Evolutionary conservation across 495 filamentous ascomycete species (phyloP).

Genomic region (Neurospora sp.): DNA sequence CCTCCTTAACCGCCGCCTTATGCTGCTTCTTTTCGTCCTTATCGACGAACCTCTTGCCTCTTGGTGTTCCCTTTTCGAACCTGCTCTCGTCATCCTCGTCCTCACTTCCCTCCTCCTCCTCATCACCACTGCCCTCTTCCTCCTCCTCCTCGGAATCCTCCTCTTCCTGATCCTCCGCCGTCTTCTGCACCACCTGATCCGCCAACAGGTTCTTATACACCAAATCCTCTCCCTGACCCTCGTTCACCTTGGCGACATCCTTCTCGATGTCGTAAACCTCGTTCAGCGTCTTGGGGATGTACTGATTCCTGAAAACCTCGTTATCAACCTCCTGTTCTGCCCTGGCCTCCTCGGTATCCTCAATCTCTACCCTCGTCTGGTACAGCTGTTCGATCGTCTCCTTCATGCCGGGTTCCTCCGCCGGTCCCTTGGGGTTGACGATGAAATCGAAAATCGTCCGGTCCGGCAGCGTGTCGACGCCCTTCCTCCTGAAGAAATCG

Average conservation of each 20-base stretch:
- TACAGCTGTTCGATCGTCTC: slow-evolving; percentile 40
- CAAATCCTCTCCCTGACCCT: slow-evolving; percentile 60
- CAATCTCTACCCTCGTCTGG: slow-evolving; percentile 17
- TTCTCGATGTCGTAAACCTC: slow-evolving; percentile 94
- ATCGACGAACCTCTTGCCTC: slow-evolving; percentile 84
- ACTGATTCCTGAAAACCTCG: slow-evolving; percentile 89
- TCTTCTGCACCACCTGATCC: slow-evolving; percentile 44
- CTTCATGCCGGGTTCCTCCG: slow-evolving; percentile 35
- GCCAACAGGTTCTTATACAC: slow-evolving; percentile 77
- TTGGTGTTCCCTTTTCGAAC: slow-evolving; percentile 58
- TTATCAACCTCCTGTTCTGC: slow-evolving; percentile 59
- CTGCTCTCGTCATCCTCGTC: slow-evolving; percentile 32
- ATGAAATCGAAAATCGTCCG: slow-evolving; percentile 72
- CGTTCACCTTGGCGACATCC: slow-evolving; percentile 65
- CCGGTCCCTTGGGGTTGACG: slow-evolving; percentile 43
- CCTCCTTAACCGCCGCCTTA: slow-evolving; percentile 87
- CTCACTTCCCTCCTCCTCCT: slow-evolving; percentile 9
- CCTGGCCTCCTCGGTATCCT: slow-evolving; percentile 35
- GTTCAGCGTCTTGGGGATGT: slow-evolving; percentile 86
- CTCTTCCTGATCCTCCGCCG: slow-evolving; percentile 30
- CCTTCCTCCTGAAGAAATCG: slow-evolving; percentile 82
- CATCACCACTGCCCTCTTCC: slow-evolving; percentile 39
- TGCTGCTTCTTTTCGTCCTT: slow-evolving; percentile 85
- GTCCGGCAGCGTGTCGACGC: slow-evolving; percentile 68
- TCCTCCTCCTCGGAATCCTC: slow-evolving; percentile 29